A percentile compares a stretch with the other conserved stretches of the same genome.
Conservation (phyloP, 2,329 filamentous ascomycete genomes). For the Calonectria crousiana region DNA sequence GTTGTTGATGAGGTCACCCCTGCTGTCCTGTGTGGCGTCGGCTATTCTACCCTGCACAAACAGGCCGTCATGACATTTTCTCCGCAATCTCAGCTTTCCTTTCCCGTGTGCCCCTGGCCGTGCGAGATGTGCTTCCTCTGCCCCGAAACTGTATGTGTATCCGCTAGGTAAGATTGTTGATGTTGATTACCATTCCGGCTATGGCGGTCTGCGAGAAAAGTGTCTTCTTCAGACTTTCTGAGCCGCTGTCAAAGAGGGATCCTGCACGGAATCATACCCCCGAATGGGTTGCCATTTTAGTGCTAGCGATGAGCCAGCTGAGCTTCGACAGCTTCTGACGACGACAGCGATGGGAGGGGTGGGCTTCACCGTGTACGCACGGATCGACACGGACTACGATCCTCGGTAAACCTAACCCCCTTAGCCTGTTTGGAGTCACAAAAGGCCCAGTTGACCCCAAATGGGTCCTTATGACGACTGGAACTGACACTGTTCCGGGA, state of each 20-base stretch:
- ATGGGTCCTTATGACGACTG: conserved; percentile 19
- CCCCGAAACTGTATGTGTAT: conserved; percentile 24
- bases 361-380: conserved; percentile 33
- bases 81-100: conserved; percentile 41
- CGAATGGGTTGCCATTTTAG: conserved; percentile 12
- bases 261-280: conserved; percentile 20
- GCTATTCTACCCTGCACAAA: conserved; percentile 39
- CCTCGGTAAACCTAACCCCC: conserved; percentile 26
- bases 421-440: conserved; percentile 1
- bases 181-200: conserved; percentile 6
- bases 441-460: conserved; percentile 3
- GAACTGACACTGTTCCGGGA: conserved; percentile 6
- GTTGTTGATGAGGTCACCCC: background rate
- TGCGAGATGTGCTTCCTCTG: conserved; percentile 37
- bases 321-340: conserved; percentile 4
- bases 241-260: background rate
- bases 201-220: conserved; percentile 12
- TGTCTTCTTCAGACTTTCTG: conserved; percentile 13
- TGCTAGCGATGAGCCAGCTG: conserved; percentile 19
- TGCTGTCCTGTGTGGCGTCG: conserved; percentile 37
- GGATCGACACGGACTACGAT: conserved; percentile 29
- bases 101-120: conserved; percentile 34
- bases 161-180: background rate
- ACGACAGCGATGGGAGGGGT: conserved; percentile 22
- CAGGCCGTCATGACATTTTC: conserved; percentile 39